A percentile compares a stretch with the other conserved stretches of the same genome.
Conservation (phyloP, 805 yeast genomes). For the Kodamaea kaohsiungensis region DNA sequence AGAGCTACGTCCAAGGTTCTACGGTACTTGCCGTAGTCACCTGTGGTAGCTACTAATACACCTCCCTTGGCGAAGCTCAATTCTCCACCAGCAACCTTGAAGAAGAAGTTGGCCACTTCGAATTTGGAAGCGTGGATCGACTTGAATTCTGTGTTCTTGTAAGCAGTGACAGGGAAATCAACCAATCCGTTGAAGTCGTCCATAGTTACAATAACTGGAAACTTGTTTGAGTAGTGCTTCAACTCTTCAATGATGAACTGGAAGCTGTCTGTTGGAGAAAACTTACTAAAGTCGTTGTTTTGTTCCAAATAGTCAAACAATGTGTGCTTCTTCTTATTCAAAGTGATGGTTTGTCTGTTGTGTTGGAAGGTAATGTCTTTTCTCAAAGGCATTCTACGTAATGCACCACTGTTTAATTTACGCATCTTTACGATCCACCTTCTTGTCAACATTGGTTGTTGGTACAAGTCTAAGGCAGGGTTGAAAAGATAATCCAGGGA, state of each 20-base stretch:
- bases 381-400: constrained; percentile 36
- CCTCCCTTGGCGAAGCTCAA: constrained; percentile 59
- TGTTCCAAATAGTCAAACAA: constrained; percentile 21
- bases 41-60: constrained; percentile 61
- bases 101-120: constrained; percentile 60
- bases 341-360: constrained; percentile 33
- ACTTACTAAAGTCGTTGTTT: constrained; percentile 40
- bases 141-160: constrained; percentile 56
- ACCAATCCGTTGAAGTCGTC: constrained; percentile 73
- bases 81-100: constrained; percentile 56
- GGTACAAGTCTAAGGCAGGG: constrained; percentile 48
- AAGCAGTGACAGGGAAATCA: constrained; percentile 55
- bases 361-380: constrained; percentile 33
- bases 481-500: constrained; percentile 65
- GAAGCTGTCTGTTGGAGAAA: constrained; percentile 48
- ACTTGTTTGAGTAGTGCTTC: constrained; percentile 40
- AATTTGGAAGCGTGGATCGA: constrained; percentile 61
- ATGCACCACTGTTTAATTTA: constrained; percentile 34
- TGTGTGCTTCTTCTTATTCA: constrained; percentile 34
- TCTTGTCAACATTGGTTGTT: constrained; percentile 78
- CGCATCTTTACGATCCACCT: constrained; percentile 53
- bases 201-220: constrained; percentile 67
- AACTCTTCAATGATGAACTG: constrained; percentile 58
- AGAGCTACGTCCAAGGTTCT: constrained; percentile 61
- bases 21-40: constrained; percentile 44